These are phyloP conservation scores for Exophiala aquamarina DNA, from an alignment of 2,329 filamentous ascomycete genomes.

Conservation along the genomic window DNA sequence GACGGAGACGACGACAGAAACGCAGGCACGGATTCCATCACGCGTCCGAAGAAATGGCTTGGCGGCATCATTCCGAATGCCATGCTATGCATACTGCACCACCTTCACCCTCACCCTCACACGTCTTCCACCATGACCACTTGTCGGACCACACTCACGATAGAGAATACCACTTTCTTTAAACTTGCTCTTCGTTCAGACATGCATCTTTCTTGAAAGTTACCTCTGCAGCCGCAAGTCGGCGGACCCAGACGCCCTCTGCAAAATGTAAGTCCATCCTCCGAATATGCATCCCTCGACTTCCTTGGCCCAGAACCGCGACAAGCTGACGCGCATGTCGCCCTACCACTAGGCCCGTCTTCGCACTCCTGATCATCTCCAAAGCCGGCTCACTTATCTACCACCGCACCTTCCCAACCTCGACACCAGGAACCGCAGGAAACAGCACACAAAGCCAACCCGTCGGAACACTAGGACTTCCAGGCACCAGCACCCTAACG, in stretches of 20 bases:
- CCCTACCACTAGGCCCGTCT: constrained; percentile 72
- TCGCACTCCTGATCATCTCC: constrained; percentile 95
- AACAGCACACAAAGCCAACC: constrained; percentile 51
- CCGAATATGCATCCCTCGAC: too few relatives aligned
- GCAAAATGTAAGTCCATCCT: constrained; percentile 9
- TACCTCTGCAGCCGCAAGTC: not conserved
- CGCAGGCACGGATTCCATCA: too few relatives aligned
- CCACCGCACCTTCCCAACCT: constrained; percentile 74
- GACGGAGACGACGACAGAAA: too few relatives aligned
- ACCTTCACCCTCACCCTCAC: too few relatives aligned
- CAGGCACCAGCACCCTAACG: constrained; percentile 77
- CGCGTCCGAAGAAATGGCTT: not conserved
- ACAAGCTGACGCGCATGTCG: constrained; percentile 1
- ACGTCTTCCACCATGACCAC: too few relatives aligned
- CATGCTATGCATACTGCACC: too few relatives aligned
- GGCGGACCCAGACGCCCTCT: not conserved
- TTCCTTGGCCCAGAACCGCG: too few relatives aligned
- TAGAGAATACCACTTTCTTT: too few relatives aligned
- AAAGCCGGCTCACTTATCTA: constrained; percentile 97
- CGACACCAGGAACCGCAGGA: constrained; percentile 16
- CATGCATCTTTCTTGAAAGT: not conserved
- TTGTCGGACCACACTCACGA: too few relatives aligned
- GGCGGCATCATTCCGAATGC: too few relatives aligned
- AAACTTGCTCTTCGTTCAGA: not conserved
- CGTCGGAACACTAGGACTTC: constrained; percentile 26